These are phyloP conservation scores for Leonotis leonurus DNA, from an alignment of 257 asterid genomes.

Conservation along the genomic window DNA sequence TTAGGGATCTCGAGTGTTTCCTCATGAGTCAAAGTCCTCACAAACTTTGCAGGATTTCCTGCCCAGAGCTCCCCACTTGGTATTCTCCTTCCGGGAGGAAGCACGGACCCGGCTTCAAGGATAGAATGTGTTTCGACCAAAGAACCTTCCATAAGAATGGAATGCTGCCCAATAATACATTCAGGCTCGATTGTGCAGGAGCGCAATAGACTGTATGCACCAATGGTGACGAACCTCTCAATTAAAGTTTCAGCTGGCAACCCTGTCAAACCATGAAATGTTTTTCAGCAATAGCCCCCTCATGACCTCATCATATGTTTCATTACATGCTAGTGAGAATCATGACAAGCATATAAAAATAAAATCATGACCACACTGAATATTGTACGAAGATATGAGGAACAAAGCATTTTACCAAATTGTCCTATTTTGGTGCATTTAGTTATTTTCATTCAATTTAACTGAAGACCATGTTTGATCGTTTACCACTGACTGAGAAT, in stretches of 20 bases:
- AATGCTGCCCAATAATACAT: conserved; percentile 91
- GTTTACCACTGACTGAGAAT: neutral
- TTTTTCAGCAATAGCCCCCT: conserved; percentile 17
- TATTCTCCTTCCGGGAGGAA: conserved; percentile 94
- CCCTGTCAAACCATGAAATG: conserved; percentile 41
- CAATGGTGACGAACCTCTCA: conserved; percentile 81
- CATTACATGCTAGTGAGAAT: no score
- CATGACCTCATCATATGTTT: no score
- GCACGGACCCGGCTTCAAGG: conserved; percentile 91
- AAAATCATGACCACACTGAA: no score
- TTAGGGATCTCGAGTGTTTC: conserved; percentile 84
- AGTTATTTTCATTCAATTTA: neutral
- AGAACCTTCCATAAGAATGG: conserved; percentile 92
- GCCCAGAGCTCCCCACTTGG: conserved; percentile 97
- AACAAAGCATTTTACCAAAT: no score
- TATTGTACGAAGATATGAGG: no score
- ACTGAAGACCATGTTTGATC: neutral
- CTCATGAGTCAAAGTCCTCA: conserved; percentile 72
- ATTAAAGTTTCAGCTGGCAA: conserved; percentile 83
- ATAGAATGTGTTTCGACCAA: conserved; percentile 85
- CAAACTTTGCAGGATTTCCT: conserved; percentile 92
- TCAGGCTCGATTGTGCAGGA: conserved; percentile 94
- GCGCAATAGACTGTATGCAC: conserved; percentile 77
- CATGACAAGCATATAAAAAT: no score
- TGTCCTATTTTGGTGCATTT: neutral